phyloP scores from a whole-genome alignment of 2,329 filamentous ascomycete species.

The Alternaria metachromatica region DNA sequence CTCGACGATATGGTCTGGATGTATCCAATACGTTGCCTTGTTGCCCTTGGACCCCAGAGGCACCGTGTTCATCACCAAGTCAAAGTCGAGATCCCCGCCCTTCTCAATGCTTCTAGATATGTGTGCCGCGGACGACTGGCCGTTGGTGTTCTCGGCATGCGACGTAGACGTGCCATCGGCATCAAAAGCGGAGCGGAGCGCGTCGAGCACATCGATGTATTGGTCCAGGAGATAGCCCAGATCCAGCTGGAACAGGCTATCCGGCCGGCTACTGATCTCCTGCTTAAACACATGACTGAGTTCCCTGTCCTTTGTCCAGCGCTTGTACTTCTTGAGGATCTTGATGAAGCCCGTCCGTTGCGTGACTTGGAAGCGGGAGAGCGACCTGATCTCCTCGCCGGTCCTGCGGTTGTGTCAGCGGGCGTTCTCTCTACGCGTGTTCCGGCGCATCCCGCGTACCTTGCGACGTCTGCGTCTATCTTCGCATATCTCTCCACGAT shows the following conservation, averaged over 20 bases:
- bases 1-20: constrained; percentile 61
- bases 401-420: constrained; percentile 54
- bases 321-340: constrained; percentile 85
- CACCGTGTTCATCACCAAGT: constrained; percentile 56
- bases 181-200: constrained; percentile 54
- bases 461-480: constrained; percentile 58
- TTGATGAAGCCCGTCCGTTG: constrained; percentile 81
- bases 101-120: constrained; percentile 50
- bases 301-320: constrained; percentile 78
- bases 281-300: constrained; percentile 71
- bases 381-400: constrained; percentile 72
- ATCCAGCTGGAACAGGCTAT: constrained; percentile 74
- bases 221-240: constrained; percentile 60
- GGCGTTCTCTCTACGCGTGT: not conserved
- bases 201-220: constrained; percentile 56
- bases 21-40: constrained; percentile 61
- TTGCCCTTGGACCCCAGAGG: constrained; percentile 55
- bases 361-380: constrained; percentile 75
- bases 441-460: constrained; percentile 32
- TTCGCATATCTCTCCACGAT: constrained; percentile 59
- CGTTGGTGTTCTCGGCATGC: constrained; percentile 19
- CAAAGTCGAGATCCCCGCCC: constrained; percentile 56
- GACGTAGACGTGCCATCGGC: constrained; percentile 25
- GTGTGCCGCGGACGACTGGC: constrained; percentile 37
- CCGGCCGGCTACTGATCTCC: constrained; percentile 68